Conservation (phyloP, 2,329 filamentous ascomycete species). For the Pseudodiploospora longispora region DNA sequence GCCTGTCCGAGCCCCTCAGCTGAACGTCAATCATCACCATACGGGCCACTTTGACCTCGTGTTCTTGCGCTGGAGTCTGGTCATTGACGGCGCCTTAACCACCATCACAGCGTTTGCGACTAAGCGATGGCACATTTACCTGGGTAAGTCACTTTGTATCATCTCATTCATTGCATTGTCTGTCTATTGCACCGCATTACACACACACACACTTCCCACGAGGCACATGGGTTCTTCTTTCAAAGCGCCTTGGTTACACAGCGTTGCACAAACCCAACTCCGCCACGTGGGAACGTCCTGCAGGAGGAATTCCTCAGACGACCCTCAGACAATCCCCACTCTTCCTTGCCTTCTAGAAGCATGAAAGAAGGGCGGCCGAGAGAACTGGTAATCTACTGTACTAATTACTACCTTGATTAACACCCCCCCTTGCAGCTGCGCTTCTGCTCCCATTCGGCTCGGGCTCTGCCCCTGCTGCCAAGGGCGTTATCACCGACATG, state of each 20-base stretch:
- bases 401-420: too few species aligned
- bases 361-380: too few species aligned
- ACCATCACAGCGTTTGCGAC: constrained; percentile 54
- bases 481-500: constrained; percentile 68
- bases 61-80: constrained; percentile 57
- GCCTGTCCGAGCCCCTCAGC: constrained; percentile 25
- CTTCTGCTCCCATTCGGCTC: constrained; percentile 60
- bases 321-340: too few species aligned
- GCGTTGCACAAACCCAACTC: too few species aligned
- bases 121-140: constrained; percentile 59
- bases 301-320: too few species aligned
- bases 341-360: too few species aligned
- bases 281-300: too few species aligned
- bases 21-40: constrained; percentile 11
- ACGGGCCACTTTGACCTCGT: constrained; percentile 57
- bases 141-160: constrained; percentile 30
- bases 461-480: constrained; percentile 60
- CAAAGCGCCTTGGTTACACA: too few species aligned
- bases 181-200: neutral
- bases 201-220: too few species aligned
- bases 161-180: neutral
- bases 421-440: constrained; percentile 35
- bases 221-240: too few species aligned
- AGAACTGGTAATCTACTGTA: too few species aligned
- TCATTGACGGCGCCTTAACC: constrained; percentile 58